phyloP scores from a whole-genome alignment of 2,329 filamentous ascomycete genomes.

The Lasiodiplodia sp. region DNA sequence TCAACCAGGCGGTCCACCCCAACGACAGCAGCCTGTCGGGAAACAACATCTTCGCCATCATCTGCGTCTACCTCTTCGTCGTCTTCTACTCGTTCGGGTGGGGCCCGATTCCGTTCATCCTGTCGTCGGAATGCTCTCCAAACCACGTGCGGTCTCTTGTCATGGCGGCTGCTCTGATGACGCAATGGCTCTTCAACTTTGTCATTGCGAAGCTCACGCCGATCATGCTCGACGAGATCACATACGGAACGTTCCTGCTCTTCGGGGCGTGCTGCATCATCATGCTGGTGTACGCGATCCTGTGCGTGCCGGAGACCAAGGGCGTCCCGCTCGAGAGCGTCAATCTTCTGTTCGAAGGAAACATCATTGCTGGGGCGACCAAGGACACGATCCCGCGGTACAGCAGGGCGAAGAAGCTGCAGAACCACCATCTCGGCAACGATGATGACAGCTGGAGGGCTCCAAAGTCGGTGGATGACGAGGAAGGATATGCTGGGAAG shows the following conservation, averaged over 20 bases:
- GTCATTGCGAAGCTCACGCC: constrained; percentile 48
- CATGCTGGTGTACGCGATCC: constrained; percentile 52
- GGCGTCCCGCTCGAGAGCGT: constrained; percentile 53
- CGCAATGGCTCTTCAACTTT: constrained; percentile 55
- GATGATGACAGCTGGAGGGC: neutral
- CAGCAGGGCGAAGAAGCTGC: constrained; percentile 24
- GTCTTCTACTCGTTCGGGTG: constrained; percentile 56
- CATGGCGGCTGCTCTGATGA: constrained; percentile 55
- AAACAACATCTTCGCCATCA: constrained; percentile 55
- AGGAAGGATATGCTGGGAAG: neutral
- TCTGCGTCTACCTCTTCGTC: constrained; percentile 60
- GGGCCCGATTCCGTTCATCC: constrained; percentile 55
- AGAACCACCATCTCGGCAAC: constrained; percentile 11
- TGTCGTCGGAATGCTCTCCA: constrained; percentile 51
- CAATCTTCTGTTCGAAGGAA: constrained; percentile 51
- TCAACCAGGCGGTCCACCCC: constrained; percentile 47
- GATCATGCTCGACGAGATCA: constrained; percentile 53
- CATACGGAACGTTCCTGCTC: constrained; percentile 53
- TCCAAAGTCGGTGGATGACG: neutral
- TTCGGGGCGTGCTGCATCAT: constrained; percentile 52
- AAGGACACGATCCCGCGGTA: constrained; percentile 22
- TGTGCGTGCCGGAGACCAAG: constrained; percentile 55
- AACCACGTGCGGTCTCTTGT: constrained; percentile 51
- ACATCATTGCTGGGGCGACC: constrained; percentile 46
- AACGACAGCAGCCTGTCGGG: constrained; percentile 41